Percentiles rank a stretch among this genome's conserved stretches.
These are phyloP conservation scores for Hyaloscypha variabilis DNA, from an alignment of 495 filamentous ascomycete genomes.

Conservation along the genomic window DNA sequence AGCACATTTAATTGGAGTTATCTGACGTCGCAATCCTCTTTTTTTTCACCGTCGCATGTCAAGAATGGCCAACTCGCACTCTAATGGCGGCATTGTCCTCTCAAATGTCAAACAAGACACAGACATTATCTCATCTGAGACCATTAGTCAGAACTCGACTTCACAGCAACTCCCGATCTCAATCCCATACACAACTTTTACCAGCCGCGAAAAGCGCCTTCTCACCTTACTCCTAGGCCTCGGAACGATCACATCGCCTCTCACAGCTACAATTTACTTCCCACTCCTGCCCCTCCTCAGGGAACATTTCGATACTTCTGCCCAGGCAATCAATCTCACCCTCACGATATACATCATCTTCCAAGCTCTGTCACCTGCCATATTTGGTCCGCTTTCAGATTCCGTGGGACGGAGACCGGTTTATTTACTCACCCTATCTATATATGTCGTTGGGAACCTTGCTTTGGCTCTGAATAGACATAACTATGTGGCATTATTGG, in stretches of 20 bases:
- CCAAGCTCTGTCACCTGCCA: slow-evolving; percentile 10
- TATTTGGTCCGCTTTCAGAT: slow-evolving; percentile 23
- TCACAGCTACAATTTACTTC: neutral
- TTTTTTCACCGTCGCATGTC: too few relatives aligned
- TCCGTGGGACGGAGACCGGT: neutral
- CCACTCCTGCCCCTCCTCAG: slow-evolving; percentile 24
- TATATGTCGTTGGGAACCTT: neutral
- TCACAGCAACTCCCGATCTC: too few relatives aligned
- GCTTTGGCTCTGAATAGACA: neutral
- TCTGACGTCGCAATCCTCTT: too few relatives aligned
- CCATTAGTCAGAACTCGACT: too few relatives aligned
- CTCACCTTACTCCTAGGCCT: slow-evolving; percentile 16
- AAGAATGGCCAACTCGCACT: too few relatives aligned
- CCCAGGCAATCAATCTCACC: slow-evolving; percentile 36
- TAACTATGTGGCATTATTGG: neutral
- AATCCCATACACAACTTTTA: too few relatives aligned
- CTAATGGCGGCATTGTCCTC: too few relatives aligned
- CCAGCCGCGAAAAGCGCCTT: too few relatives aligned
- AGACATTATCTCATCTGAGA: too few relatives aligned
- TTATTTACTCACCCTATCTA: neutral
- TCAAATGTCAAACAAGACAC: too few relatives aligned
- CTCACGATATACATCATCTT: slow-evolving; percentile 38
- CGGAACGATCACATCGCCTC: neutral
- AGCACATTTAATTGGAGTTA: too few relatives aligned
- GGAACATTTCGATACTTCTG: slow-evolving; percentile 2